phyloP scores from a whole-genome alignment of 495 filamentous ascomycete species.

The Apiosordaria backusii region DNA sequence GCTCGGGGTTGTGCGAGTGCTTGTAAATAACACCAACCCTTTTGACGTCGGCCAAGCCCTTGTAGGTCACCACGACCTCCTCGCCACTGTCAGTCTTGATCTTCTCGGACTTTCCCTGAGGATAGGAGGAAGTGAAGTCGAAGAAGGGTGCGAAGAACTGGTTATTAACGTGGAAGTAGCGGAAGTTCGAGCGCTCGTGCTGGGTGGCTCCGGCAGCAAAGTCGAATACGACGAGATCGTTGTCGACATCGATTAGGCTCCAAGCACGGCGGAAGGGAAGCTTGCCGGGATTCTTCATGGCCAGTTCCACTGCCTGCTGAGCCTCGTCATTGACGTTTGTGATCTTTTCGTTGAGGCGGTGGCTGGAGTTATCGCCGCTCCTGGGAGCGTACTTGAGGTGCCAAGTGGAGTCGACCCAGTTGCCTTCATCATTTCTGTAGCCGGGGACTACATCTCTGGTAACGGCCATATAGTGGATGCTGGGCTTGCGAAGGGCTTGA shows the following conservation, averaged over 20 bases:
- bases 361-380: background rate
- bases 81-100: background rate
- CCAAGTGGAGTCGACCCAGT: background rate
- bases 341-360: background rate
- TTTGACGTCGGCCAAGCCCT: background rate
- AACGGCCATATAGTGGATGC: background rate
- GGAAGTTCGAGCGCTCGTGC: background rate
- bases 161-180: background rate
- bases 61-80: background rate
- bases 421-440: background rate
- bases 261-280: background rate
- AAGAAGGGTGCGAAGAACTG: background rate
- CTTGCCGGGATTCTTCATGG: background rate
- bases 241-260: background rate
- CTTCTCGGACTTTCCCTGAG: background rate
- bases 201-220: background rate
- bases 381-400: background rate
- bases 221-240: background rate
- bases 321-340: background rate
- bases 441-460: background rate
- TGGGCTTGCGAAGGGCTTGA: background rate
- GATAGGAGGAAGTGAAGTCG: background rate
- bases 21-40: background rate
- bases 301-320: background rate
- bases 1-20: background rate